These are phyloP conservation scores for Trichoderma lentiforme DNA, from an alignment of 2,329 filamentous ascomycete genomes.

Conservation along the genomic window DNA sequence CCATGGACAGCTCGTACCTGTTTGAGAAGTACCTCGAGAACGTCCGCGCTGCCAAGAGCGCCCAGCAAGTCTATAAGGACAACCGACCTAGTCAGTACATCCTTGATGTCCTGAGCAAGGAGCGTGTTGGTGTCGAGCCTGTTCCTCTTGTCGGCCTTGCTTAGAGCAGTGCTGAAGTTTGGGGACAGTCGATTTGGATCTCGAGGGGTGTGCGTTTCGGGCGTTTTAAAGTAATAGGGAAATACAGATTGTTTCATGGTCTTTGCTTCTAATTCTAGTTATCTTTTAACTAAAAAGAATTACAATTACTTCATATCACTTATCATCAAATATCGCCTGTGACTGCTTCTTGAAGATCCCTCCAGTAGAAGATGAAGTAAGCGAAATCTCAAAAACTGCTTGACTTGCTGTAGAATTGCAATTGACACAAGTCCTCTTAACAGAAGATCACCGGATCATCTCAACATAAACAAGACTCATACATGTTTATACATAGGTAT, in stretches of 20 bases:
- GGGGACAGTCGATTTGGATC: too few relatives aligned
- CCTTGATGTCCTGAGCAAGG: constrained; percentile 87
- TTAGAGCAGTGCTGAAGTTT: constrained; percentile 26
- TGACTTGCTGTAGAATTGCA: too few relatives aligned
- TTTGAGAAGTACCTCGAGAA: constrained; percentile 96
- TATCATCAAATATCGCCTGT: background rate
- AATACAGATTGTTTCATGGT: background rate
- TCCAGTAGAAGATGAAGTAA: background rate
- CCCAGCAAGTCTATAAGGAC: constrained; percentile 74
- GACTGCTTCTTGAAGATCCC: background rate
- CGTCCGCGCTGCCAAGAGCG: constrained; percentile 84
- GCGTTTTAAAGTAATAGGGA: background rate
- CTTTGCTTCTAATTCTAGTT: background rate
- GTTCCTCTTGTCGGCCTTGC: constrained; percentile 50
- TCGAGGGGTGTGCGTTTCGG: background rate
- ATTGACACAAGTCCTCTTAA: too few relatives aligned
- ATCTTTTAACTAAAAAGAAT: background rate
- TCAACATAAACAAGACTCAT: background rate
- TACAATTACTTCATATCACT: background rate
- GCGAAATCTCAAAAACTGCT: background rate
- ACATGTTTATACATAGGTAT: background rate
- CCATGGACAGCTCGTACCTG: constrained; percentile 90
- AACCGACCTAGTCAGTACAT: constrained; percentile 84
- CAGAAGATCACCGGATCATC: background rate
- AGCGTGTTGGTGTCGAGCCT: constrained; percentile 86